A percentile compares a stretch with the other conserved stretches of the same genome.
Evolutionary conservation across 176 grass and related monocot species (phyloP).

Genomic region (Triticum dicoccoides): DNA sequence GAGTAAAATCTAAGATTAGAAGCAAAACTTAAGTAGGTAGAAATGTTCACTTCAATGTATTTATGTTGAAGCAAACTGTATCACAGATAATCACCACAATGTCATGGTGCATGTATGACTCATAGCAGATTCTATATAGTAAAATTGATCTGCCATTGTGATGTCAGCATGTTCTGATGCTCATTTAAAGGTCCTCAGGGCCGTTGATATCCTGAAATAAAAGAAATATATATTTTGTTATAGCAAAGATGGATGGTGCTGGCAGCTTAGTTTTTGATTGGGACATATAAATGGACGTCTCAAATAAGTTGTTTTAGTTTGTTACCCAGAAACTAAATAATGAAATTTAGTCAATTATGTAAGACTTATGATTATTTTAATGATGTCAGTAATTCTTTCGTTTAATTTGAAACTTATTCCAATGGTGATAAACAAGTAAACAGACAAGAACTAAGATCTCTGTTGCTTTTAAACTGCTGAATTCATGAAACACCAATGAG

Average conservation of each 20-base stretch:
- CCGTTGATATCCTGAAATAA: constrained; percentile 54
- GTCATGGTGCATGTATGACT: constrained; percentile 24
- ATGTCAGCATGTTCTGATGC: background rate
- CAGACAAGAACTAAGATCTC: background rate
- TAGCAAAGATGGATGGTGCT: background rate
- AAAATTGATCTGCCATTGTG: constrained; percentile 2
- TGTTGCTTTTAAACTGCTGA: constrained; percentile 14
- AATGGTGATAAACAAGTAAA: background rate
- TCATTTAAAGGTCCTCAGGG: constrained; percentile 39
- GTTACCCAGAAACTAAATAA: background rate
- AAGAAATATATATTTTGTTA: background rate
- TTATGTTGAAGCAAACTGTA: constrained; percentile 21
- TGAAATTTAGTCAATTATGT: background rate
- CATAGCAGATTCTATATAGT: background rate
- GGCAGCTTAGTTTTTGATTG: background rate
- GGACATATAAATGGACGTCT: background rate
- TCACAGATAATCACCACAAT: constrained; percentile 17
- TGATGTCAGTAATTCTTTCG: background rate
- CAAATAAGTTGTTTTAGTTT: background rate
- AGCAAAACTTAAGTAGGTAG: constrained; percentile 6
- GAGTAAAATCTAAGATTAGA: background rate
- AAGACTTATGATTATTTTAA: background rate
- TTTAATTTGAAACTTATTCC: constrained; percentile 10
- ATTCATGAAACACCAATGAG: background rate
- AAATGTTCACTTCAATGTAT: background rate